These are phyloP conservation scores for Aspergillus sp. DNA, from an alignment of 2,329 filamentous ascomycete genomes.

Conservation along the genomic window DNA sequence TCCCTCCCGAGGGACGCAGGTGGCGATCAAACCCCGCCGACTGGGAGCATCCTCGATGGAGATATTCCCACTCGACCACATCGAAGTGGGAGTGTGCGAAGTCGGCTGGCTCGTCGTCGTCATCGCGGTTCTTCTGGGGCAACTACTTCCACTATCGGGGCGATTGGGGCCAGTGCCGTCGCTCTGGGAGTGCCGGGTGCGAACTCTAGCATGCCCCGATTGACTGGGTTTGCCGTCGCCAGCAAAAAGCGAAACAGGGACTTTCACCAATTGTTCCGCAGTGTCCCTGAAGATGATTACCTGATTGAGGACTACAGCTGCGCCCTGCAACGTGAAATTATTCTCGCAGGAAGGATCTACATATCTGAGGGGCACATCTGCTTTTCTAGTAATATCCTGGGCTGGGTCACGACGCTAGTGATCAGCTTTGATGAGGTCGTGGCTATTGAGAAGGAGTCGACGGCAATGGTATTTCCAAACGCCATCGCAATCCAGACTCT, in stretches of 20 bases:
- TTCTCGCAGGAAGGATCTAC: conserved; percentile 89
- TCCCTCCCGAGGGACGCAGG: conserved; percentile 32
- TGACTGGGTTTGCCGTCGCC: conserved; percentile 93
- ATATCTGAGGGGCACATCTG: conserved; percentile 96
- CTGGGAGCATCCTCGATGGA: conserved; percentile 63
- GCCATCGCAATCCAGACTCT: conserved; percentile 95
- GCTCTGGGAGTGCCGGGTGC: conserved; percentile 65
- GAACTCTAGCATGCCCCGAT: conserved; percentile 63
- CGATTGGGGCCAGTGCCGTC: conserved; percentile 67
- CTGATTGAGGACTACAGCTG: conserved; percentile 98
- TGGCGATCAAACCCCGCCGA: conserved; percentile 65
- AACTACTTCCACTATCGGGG: conserved; percentile 66
- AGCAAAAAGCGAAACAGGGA: conserved; percentile 95
- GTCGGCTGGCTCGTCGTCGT: conserved; percentile 61
- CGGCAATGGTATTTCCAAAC: conserved; percentile 92
- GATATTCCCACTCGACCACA: conserved; percentile 55
- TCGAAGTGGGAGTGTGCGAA: conserved; percentile 66
- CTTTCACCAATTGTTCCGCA: conserved; percentile 91
- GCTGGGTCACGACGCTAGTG: conserved; percentile 95
- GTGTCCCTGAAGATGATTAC: conserved; percentile 96
- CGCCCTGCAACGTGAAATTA: conserved; percentile 89
- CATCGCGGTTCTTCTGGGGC: conserved; percentile 81
- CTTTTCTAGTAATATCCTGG: conserved; percentile 98
- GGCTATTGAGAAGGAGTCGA: conserved; percentile 94
- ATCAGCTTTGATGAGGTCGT: conserved; percentile 99